phyloP scores from a whole-genome alignment of 1,139 yeast genomes.

The Kluyveromyces marxianus region DNA sequence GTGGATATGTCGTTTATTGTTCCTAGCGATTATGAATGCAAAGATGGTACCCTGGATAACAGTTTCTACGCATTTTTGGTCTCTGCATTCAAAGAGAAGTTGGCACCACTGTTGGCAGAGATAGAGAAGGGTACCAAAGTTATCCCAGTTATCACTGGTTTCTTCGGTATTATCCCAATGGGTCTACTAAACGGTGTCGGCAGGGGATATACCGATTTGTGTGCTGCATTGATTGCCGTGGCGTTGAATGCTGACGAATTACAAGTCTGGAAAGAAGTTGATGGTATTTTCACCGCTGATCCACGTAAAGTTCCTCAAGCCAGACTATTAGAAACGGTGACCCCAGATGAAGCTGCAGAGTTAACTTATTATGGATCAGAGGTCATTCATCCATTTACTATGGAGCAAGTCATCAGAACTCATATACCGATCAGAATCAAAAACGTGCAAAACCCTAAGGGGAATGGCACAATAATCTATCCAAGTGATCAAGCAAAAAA shows the following conservation, averaged over 20 bases:
- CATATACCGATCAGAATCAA: slow-evolving; percentile 94
- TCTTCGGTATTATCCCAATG: slow-evolving; percentile 91
- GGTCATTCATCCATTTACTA: slow-evolving; percentile 96
- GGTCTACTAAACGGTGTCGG: slow-evolving; percentile 90
- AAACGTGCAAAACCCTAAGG: slow-evolving; percentile 87
- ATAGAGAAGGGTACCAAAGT: slow-evolving; percentile 36
- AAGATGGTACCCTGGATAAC: slow-evolving; percentile 52
- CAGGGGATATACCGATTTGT: slow-evolving; percentile 92
- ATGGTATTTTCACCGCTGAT: slow-evolving; percentile 97
- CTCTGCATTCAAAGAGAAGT: slow-evolving; percentile 47
- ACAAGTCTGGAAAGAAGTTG: slow-evolving; percentile 98
- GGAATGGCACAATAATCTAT: slow-evolving; percentile 85
- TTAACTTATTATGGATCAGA: slow-evolving; percentile 95
- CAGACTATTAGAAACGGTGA: slow-evolving; percentile 73
- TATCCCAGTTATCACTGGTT: slow-evolving; percentile 91
- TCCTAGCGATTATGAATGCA: slow-evolving; percentile 48
- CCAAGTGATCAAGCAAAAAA: slow-evolving; percentile 81
- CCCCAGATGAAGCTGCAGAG: slow-evolving; percentile 98
- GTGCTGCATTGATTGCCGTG: slow-evolving; percentile 95
- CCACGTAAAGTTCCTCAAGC: slow-evolving; percentile 94
- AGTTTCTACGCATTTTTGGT: slow-evolving; percentile 60
- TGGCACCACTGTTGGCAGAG: slow-evolving; percentile 32
- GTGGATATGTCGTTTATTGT: slow-evolving; percentile 72
- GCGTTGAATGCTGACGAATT: slow-evolving; percentile 88
- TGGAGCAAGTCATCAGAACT: slow-evolving; percentile 97